phyloP scores from a whole-genome alignment of 352 stramenopile genomes.

The Hyaloperonospora brassicae region DNA sequence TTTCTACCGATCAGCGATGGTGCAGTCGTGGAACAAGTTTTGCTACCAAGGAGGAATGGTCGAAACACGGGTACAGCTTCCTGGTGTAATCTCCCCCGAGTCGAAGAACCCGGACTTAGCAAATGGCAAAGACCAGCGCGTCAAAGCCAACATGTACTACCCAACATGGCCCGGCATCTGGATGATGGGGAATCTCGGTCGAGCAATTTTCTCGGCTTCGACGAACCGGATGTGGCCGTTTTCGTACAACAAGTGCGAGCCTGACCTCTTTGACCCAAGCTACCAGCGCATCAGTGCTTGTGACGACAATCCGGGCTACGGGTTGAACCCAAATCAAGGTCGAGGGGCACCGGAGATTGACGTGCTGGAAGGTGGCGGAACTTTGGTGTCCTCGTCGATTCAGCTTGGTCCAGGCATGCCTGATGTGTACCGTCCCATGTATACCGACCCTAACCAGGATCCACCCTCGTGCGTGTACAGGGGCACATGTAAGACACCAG shows the following conservation, averaged over 20 bases:
- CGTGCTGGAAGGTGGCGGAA: conserved; percentile 86
- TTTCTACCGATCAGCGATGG: conserved; percentile 61
- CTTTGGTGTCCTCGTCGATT: conserved; percentile 83
- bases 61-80: conserved; percentile 82
- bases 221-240: conserved; percentile 95
- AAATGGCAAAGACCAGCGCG: conserved; percentile 16
- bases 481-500: conserved; percentile 30
- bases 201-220: conserved; percentile 91
- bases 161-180: conserved; percentile 92
- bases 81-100: conserved; percentile 52
- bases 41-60: conserved; percentile 88
- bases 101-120: conserved; percentile 40
- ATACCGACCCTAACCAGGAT: neutral
- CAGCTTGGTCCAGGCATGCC: conserved; percentile 80
- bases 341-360: conserved; percentile 94
- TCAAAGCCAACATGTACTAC: conserved; percentile 31
- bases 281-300: conserved; percentile 86
- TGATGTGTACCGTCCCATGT: conserved; percentile 34
- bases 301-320: conserved; percentile 85
- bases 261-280: conserved; percentile 40
- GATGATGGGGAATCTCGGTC: conserved; percentile 92
- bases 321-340: conserved; percentile 83
- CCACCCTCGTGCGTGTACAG: conserved; percentile 35
- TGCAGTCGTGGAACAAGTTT: conserved; percentile 91
- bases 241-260: conserved; percentile 90